Base-by-base conservation (phyloP, 2,329 filamentous ascomycete genomes). In the Neonectria hederae region DNA sequence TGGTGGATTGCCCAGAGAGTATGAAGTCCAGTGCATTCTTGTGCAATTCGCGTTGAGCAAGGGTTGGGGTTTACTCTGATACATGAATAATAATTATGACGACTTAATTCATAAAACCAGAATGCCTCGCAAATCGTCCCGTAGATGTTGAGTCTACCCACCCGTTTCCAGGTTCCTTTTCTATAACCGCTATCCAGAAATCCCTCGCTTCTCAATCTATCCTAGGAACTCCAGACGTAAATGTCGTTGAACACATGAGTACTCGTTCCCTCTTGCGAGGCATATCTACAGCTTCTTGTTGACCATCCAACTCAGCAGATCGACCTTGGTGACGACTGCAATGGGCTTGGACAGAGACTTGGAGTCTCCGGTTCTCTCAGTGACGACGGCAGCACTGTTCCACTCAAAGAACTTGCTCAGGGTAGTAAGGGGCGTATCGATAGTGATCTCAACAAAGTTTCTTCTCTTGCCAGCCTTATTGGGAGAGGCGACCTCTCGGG, bases 341-440 rank as follows among this genome's bases (percentile, higher is more conserved):
- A 96, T 84, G 1, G 97, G 94, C 83, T 93, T 97, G 49, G 86
- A 86, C 59, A 88, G 78, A 22, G 84, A 87, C 64, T 84, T 80
- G 59, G 83, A 81, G 62, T 86, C 85, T 43, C 81, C 81, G 13
- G 83, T 82, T 71, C 87, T 86, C 78, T 98, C 94, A 0, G 95
- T 99, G 3, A 99, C 93, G 53, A 99, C 89, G 0, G 96, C 96
- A 0, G 96, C 95, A 71, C 92, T 96, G 81, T 99, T 98, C 94
- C 96, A 98, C 82, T 98, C 94, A 69, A 98, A 93, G 82, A 99
- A 99, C 75, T 92, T 90, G 83, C 93, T 95, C 58, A 99, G 85
- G 48, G 92, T 90, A 51, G 87, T 88, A 42, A 99, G 84, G 3
- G 92, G 91, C 1, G 96, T 99, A 70, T 97, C 92, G 77, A 92